These are phyloP conservation scores for Piromyces sp. DNA, from an alignment of 192 early-diverging fungal genomes.

Conservation along the genomic window DNA sequence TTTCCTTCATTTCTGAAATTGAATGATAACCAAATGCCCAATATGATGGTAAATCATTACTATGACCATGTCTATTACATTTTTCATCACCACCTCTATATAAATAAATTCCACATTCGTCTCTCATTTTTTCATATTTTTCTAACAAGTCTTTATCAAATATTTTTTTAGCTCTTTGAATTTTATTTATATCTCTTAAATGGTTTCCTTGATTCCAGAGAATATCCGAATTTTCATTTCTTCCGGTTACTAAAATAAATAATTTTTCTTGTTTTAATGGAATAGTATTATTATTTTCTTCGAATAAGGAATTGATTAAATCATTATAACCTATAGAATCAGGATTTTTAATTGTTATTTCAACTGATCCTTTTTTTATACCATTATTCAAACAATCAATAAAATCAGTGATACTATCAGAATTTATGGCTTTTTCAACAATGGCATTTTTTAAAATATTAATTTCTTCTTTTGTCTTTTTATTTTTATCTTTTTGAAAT, in stretches of 20 bases:
- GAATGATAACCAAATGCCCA: slow-evolving; percentile 9
- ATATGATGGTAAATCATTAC: slow-evolving; percentile 11
- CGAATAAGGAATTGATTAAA: too few relatives aligned
- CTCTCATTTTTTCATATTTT: slow-evolving; percentile 13
- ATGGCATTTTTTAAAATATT: slow-evolving; percentile 3
- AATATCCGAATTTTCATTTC: not conserved
- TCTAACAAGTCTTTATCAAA: not conserved
- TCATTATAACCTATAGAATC: not conserved
- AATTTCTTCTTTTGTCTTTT: slow-evolving; percentile 4
- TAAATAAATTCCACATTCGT: slow-evolving; percentile 1
- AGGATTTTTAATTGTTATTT: not conserved
- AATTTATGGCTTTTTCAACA: not conserved
- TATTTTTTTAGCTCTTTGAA: not conserved
- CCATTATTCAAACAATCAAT: slow-evolving; percentile 1
- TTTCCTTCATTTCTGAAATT: too few relatives aligned
- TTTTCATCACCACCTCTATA: not conserved
- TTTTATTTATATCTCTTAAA: too few relatives aligned
- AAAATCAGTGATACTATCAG: slow-evolving; percentile 5
- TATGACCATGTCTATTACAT: slow-evolving; percentile 13
- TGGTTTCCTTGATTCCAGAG: not conserved
- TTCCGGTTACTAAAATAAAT: not conserved
- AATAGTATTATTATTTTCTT: too few relatives aligned
- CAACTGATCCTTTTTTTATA: not conserved
- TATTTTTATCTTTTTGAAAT: slow-evolving; percentile 6
- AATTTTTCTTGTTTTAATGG: not conserved